Conservation (phyloP, 352 stramenopile species). For the Pythium oligandrum region DNA sequence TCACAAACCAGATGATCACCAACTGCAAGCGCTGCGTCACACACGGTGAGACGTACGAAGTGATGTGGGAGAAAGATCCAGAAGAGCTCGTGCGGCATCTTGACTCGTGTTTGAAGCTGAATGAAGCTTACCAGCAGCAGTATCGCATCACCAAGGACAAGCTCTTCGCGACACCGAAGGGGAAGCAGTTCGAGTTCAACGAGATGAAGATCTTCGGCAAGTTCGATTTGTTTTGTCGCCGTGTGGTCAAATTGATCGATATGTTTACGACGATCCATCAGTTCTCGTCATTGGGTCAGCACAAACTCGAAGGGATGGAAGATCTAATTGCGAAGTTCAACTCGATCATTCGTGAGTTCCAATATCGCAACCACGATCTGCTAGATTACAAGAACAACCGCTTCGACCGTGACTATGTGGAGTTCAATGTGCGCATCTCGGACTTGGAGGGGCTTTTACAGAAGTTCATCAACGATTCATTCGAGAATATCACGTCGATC, state of each 20-base stretch:
- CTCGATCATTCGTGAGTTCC: conserved; percentile 95
- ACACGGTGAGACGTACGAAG: conserved; percentile 74
- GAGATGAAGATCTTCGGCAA: conserved; percentile 99
- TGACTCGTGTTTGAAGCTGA: conserved; percentile 96
- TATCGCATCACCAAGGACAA: conserved; percentile 98
- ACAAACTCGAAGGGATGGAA: conserved; percentile 92
- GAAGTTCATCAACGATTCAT: conserved; percentile 98
- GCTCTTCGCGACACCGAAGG: conserved; percentile 92
- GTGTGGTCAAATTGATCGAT: conserved; percentile 98
- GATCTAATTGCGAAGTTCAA: conserved; percentile 93
- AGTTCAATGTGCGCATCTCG: conserved; percentile 94
- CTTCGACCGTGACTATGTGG: conserved; percentile 96
- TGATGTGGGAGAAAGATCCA: conserved; percentile 94
- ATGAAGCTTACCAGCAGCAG: conserved; percentile 98
- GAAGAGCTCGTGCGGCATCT: conserved; percentile 93
- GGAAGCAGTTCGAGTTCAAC: conserved; percentile 99
- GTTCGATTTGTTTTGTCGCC: conserved; percentile 97
- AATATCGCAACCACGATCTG: conserved; percentile 95
- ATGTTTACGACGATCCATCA: conserved; percentile 99
- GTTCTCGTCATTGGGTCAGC: conserved; percentile 89
- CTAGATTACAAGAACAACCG: conserved; percentile 99
- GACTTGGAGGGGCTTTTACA: conserved; percentile 96
- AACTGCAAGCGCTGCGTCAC: conserved; percentile 97
- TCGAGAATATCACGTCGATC: conserved; percentile 98
- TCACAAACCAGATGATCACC: conserved; percentile 98